Evolutionary conservation across 1,139 yeast species (phyloP).

Genomic region (Suhomyces kunorum): DNA sequence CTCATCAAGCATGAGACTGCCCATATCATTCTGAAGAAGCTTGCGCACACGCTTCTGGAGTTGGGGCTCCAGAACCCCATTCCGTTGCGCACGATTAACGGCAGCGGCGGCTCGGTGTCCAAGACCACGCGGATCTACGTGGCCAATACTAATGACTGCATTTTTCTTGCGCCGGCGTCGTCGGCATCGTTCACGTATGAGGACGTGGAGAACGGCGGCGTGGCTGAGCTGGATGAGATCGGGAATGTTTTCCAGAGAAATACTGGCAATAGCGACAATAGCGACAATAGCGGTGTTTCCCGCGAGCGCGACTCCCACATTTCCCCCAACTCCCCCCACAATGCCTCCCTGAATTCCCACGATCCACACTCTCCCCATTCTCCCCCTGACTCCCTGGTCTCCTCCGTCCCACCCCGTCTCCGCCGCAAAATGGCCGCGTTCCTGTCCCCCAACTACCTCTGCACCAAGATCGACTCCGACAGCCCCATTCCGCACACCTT

Average conservation of each 20-base stretch:
- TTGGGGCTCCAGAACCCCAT: slow-evolving; percentile 47
- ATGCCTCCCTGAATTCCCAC: too few relatives aligned
- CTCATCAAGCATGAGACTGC: slow-evolving; percentile 44
- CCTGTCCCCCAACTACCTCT: slow-evolving; percentile 42
- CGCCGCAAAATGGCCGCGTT: slow-evolving; percentile 22
- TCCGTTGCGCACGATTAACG: slow-evolving; percentile 32
- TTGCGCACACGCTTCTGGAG: slow-evolving; percentile 34
- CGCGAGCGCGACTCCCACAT: too few relatives aligned
- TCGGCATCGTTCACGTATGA: slow-evolving; percentile 49
- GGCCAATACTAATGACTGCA: slow-evolving; percentile 45
- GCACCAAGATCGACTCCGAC: slow-evolving; percentile 43
- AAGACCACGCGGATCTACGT: slow-evolving; percentile 37
- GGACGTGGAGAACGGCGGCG: slow-evolving; percentile 46
- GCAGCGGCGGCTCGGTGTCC: slow-evolving; percentile 26
- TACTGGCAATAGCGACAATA: too few relatives aligned
- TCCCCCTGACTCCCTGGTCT: slow-evolving; percentile 15
- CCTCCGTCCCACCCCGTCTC: slow-evolving; percentile 14
- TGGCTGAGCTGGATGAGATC: too few relatives aligned
- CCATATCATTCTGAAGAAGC: slow-evolving; percentile 40
- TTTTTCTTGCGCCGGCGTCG: slow-evolving; percentile 44
- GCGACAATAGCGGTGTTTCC: too few relatives aligned
- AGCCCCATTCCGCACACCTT: slow-evolving; percentile 50
- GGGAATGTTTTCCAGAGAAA: too few relatives aligned
- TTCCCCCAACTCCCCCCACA: too few relatives aligned
- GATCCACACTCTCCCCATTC: too few relatives aligned